Percentiles rank a stretch among this genome's conserved stretches.
Conservation (phyloP, 2,329 filamentous ascomycete genomes). For the Trematosphaeria pertusa region DNA sequence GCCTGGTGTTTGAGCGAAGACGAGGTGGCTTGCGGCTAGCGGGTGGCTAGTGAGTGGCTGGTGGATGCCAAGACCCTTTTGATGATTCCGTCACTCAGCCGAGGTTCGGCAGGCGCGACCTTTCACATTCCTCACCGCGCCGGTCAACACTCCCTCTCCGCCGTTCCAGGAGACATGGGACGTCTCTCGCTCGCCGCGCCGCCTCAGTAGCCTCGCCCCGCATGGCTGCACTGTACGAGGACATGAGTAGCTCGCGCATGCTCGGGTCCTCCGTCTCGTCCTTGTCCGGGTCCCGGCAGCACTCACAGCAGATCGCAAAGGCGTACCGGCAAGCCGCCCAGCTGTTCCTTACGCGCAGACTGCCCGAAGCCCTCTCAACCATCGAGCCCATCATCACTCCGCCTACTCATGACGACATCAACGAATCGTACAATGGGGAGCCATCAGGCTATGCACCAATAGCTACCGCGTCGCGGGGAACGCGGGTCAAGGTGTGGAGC, state of each 20-base stretch:
- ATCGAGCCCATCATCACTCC: conserved; percentile 82
- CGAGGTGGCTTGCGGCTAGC: background rate
- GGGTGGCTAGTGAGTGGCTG: conserved; percentile 8
- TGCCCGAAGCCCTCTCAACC: conserved; percentile 87
- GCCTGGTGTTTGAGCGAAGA: conserved; percentile 3
- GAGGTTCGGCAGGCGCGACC: conserved; percentile 16
- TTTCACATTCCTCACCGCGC: conserved; percentile 25
- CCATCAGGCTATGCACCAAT: conserved; percentile 68
- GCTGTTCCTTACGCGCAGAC: conserved; percentile 89
- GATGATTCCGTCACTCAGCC: conserved; percentile 11
- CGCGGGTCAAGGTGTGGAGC: conserved; percentile 95
- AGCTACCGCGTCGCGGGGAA: conserved; percentile 78
- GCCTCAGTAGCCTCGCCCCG: conserved; percentile 14
- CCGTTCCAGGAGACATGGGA: conserved; percentile 15
- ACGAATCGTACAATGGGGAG: conserved; percentile 27
- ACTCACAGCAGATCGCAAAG: conserved; percentile 80
- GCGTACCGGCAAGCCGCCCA: conserved; percentile 94
- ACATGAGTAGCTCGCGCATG: conserved; percentile 62
- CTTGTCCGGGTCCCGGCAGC: conserved; percentile 70
- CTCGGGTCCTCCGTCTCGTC: conserved; percentile 74
- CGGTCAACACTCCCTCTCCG: conserved; percentile 16
- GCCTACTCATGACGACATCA: conserved; percentile 41
- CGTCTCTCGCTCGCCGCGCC: background rate
- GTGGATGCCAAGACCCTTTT: background rate
- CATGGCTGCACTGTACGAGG: conserved; percentile 58